These are phyloP conservation scores for Spizellomyces punctatus DNA, from an alignment of 192 early-diverging fungal genomes.

Conservation along the genomic window DNA sequence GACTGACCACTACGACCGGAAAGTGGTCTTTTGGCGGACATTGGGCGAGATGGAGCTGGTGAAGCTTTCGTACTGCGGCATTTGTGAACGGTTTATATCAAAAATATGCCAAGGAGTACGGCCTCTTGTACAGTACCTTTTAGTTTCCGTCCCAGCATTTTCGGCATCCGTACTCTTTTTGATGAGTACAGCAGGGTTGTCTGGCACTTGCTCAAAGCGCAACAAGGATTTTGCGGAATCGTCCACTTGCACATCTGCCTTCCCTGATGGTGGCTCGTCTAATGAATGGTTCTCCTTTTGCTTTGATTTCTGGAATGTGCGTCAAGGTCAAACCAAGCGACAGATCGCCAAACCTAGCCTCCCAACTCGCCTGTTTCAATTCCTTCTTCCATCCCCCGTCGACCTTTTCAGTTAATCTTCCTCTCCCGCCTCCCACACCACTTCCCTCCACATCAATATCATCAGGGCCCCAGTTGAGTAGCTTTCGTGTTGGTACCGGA, in stretches of 20 bases:
- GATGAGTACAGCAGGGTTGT: conserved; percentile 9
- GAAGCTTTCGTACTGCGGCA: no score
- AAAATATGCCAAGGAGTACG: neutral
- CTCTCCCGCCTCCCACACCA: neutral
- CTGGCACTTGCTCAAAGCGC: conserved; percentile 5
- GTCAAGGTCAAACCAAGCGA: neutral
- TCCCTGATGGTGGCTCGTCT: neutral
- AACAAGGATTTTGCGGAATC: neutral
- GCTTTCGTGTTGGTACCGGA: neutral
- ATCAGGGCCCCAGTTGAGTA: neutral
- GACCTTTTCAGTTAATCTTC: no score
- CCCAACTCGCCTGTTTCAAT: neutral
- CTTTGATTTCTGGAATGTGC: neutral
- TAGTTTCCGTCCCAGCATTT: neutral
- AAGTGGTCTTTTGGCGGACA: no score
- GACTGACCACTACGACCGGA: no score
- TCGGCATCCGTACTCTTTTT: neutral
- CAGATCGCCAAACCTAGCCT: neutral
- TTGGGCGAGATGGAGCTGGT: no score
- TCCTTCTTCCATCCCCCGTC: no score
- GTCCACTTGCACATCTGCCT: neutral
- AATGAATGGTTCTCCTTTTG: neutral
- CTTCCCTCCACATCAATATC: neutral
- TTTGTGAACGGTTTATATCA: neutral
- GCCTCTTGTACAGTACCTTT: neutral